These are phyloP conservation scores for Mycena vulgaris DNA, from an alignment of 768 basidiomycete genomes.

Conservation along the genomic window DNA sequence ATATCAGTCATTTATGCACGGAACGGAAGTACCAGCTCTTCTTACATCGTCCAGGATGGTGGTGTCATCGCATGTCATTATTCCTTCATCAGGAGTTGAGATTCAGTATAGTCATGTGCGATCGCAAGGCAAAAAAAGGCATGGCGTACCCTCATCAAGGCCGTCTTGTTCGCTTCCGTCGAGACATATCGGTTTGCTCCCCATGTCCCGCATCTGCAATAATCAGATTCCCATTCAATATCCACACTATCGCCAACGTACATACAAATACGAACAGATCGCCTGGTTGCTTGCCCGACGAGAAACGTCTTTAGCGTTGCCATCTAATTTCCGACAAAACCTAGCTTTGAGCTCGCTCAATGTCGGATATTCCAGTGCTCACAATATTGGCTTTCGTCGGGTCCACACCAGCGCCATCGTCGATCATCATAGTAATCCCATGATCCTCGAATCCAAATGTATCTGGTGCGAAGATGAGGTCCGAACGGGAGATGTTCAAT, in stretches of 20 bases:
- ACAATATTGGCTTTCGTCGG: conserved; percentile 14
- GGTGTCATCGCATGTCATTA: conserved; percentile 1
- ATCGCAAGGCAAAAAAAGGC: not conserved
- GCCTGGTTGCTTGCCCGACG: not conserved
- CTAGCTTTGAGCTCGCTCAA: too few species aligned
- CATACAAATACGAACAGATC: conserved; percentile 25
- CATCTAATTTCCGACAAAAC: not conserved
- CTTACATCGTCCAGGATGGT: conserved; percentile 7
- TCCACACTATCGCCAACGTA: not conserved
- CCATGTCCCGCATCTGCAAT: conserved; percentile 18
- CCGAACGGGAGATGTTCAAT: not conserved
- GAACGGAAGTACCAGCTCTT: not conserved
- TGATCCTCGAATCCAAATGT: conserved; percentile 3
- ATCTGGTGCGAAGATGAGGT: not conserved
- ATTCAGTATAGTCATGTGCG: not conserved
- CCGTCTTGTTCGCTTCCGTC: conserved; percentile 17
- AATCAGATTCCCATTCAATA: not conserved
- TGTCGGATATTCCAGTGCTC: not conserved
- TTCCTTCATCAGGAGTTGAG: not conserved
- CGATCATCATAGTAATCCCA: conserved; percentile 10
- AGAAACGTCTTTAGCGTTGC: not conserved
- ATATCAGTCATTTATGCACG: not conserved
- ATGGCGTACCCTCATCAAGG: conserved; percentile 2
- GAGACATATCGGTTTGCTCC: not conserved
- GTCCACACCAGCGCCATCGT: not conserved